phyloP scores from a whole-genome alignment of 345 rosid genomes.

The Eucalyptus brandiana region DNA sequence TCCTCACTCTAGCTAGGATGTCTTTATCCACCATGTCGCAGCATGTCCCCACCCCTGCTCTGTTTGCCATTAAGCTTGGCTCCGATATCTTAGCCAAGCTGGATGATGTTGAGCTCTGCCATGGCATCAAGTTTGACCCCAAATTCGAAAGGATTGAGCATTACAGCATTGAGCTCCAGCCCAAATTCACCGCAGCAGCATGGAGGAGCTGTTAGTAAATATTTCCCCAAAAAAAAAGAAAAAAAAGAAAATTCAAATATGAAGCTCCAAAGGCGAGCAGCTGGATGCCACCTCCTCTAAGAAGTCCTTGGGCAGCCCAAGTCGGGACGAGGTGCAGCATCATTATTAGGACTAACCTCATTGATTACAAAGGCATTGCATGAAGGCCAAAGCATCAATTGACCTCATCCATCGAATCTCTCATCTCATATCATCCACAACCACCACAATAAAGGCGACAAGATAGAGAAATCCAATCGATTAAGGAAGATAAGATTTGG shows the following conservation, averaged over 20 bases:
- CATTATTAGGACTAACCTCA: neutral
- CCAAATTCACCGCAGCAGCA: neutral
- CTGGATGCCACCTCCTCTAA: neutral
- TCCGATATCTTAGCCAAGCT: neutral
- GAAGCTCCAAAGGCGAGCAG: neutral
- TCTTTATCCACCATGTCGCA: neutral
- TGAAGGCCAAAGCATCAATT: neutral
- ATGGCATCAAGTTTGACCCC: neutral
- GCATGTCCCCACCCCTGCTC: neutral
- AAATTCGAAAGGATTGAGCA: neutral
- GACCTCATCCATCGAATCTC: neutral
- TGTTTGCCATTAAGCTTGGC: too few species aligned
- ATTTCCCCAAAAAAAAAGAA: neutral
- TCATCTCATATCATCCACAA: neutral
- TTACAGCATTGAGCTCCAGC: neutral
- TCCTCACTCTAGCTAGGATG: neutral
- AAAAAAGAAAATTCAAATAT: neutral
- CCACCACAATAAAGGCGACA: neutral
- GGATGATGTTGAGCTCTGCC: neutral
- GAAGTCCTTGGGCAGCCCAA: neutral
- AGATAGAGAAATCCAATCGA: neutral
- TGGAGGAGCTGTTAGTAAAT: neutral
- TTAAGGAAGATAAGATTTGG: neutral
- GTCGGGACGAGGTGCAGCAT: neutral
- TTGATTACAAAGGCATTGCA: neutral